A percentile compares a stretch with the other conserved stretches of the same genome.
Conservation (phyloP, 1,139 yeast genomes). For the Debaryomycetaceae sp. region DNA sequence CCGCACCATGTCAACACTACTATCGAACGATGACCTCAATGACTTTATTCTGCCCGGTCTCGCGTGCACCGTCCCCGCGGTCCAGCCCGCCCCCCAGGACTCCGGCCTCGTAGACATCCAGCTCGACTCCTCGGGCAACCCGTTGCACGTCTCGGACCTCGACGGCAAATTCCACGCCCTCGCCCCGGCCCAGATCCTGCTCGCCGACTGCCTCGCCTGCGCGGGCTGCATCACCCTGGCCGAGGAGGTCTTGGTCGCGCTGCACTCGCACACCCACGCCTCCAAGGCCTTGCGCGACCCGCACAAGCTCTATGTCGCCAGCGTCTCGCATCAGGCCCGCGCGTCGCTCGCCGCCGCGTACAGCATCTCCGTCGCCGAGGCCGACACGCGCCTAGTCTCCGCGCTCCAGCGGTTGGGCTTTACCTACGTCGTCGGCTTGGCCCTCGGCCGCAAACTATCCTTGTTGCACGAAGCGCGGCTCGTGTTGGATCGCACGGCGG, state of each 20-base stretch:
- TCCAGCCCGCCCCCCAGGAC: slow-evolving; percentile 8
- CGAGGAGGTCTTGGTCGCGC: slow-evolving; percentile 83
- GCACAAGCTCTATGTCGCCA: slow-evolving; percentile 47
- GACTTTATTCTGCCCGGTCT: slow-evolving; percentile 92
- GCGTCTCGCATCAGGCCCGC: slow-evolving; percentile 79
- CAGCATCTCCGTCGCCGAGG: slow-evolving; percentile 36
- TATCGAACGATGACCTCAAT: slow-evolving; percentile 83
- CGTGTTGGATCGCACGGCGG: slow-evolving; percentile 18
- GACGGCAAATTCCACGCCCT: slow-evolving; percentile 44
- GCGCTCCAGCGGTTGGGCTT: slow-evolving; percentile 61
- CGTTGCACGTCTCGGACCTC: slow-evolving; percentile 53
- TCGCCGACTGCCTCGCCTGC: slow-evolving; percentile 92
- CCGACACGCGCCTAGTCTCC: slow-evolving; percentile 52
- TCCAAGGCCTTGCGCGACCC: slow-evolving; percentile 41
- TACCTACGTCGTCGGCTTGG: slow-evolving; percentile 70
- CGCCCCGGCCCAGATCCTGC: slow-evolving; percentile 76
- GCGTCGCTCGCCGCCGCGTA: slow-evolving; percentile 72
- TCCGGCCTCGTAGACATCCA: slow-evolving; percentile 47
- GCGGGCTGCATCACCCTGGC: slow-evolving; percentile 97
- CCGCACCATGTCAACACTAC: slow-evolving; percentile 65
- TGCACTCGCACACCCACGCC: slow-evolving; percentile 79
- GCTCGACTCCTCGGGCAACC: slow-evolving; percentile 54
- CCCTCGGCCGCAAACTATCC: slow-evolving; percentile 66
- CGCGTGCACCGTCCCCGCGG: slow-evolving; percentile 81
- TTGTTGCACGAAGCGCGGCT: slow-evolving; percentile 50